These are phyloP conservation scores for Sporothrix pallida DNA, from an alignment of 2,329 filamentous ascomycete species.

Conservation along the genomic window DNA sequence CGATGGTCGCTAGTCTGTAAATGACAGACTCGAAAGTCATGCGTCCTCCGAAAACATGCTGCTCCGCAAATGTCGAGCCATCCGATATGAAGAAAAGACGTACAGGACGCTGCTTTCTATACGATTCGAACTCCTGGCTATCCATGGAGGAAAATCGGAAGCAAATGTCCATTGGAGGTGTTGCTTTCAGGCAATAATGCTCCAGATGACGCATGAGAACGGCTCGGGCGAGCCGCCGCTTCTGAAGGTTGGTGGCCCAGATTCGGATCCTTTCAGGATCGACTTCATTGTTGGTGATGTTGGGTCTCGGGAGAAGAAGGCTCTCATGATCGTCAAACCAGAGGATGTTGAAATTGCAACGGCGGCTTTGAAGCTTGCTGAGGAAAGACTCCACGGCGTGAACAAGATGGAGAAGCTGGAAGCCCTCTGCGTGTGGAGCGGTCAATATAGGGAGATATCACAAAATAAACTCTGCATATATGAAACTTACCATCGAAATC, in stretches of 20 bases:
- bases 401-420: constrained; percentile 73
- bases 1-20: constrained; percentile 58
- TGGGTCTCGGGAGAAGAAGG: constrained; percentile 41
- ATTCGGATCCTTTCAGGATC: constrained; percentile 47
- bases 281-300: too few relatives aligned
- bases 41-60: constrained; percentile 35
- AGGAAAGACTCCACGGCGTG: constrained; percentile 73
- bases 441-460: not conserved
- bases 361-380: constrained; percentile 62
- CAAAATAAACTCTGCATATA: not conserved
- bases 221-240: constrained; percentile 66
- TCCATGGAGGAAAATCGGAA: constrained; percentile 53
- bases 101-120: constrained; percentile 59
- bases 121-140: constrained; percentile 58
- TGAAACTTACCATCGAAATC: constrained; percentile 61
- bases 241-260: constrained; percentile 43
- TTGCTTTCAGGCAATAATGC: constrained; percentile 14
- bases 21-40: constrained; percentile 54
- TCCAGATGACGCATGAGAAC: constrained; percentile 69
- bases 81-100: constrained; percentile 75
- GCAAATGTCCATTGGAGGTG: constrained; percentile 35
- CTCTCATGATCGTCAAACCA: constrained; percentile 67
- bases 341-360: constrained; percentile 72
- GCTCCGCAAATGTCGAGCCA: constrained; percentile 46
- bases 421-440: constrained; percentile 54